Conservation (phyloP, 441 rosid genomes). For the Cnidoscolus chayamansa region DNA sequence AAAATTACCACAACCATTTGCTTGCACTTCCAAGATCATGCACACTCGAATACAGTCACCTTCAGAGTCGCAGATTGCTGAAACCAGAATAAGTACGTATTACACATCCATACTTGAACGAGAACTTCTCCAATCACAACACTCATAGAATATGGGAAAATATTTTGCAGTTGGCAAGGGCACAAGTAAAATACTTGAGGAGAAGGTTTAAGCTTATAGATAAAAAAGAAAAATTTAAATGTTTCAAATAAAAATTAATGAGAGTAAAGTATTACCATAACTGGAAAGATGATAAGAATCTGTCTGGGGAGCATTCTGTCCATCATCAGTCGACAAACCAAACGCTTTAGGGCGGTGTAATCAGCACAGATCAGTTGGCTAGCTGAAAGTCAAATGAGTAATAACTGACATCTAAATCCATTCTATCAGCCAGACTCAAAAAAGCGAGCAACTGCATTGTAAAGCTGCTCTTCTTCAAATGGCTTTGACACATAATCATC, state of each 20-base stretch:
- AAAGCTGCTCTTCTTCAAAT: conserved; percentile 81
- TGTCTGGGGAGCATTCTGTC: background rate
- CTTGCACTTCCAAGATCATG: conserved; percentile 14
- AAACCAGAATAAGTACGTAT: conserved; percentile 14
- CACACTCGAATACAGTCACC: conserved; percentile 12
- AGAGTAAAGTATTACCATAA: conserved; percentile 25
- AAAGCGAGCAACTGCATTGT: conserved; percentile 65
- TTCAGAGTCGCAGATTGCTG: conserved; percentile 31
- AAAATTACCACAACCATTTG: conserved; percentile 14
- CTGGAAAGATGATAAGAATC: conserved; percentile 14
- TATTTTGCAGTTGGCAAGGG: background rate
- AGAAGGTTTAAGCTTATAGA: background rate
- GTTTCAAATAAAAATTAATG: background rate
- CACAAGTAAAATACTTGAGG: background rate
- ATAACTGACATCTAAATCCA: conserved; percentile 12
- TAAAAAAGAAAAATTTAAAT: background rate
- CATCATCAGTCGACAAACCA: conserved; percentile 19
- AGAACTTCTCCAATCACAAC: background rate
- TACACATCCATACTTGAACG: conserved; percentile 1
- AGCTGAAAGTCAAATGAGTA: conserved; percentile 15
- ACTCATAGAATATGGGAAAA: background rate
- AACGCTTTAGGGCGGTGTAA: conserved; percentile 20
- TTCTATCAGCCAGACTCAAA: conserved; percentile 45
- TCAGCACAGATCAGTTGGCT: conserved; percentile 20
- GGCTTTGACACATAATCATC: conserved; percentile 88